phyloP scores from a whole-genome alignment of 306 rosid genomes.

The Dryas alaskensis region DNA sequence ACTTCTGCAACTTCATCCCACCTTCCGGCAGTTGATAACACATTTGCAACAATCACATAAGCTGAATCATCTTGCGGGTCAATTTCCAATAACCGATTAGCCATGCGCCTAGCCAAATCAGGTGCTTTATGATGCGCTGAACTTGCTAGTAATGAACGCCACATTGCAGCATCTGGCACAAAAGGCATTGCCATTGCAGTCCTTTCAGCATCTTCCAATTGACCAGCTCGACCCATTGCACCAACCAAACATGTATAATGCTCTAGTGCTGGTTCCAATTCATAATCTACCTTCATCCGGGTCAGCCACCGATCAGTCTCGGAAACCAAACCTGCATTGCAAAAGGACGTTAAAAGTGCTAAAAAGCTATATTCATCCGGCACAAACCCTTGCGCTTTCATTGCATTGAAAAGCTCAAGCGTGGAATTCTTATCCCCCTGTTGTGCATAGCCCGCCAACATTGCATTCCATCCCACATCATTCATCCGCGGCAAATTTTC shows the following conservation, averaged over 20 bases:
- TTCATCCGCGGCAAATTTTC: slow-evolving; percentile 45
- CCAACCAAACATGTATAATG: slow-evolving; percentile 90
- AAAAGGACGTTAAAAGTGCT: slow-evolving; percentile 54
- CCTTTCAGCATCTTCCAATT: slow-evolving; percentile 61
- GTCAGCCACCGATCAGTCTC: slow-evolving; percentile 63
- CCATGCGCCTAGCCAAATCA: slow-evolving; percentile 62
- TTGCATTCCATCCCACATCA: slow-evolving; percentile 72
- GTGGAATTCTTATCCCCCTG: slow-evolving; percentile 58
- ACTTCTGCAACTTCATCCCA: slow-evolving; percentile 84
- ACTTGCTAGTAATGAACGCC: slow-evolving; percentile 76
- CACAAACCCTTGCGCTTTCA: slow-evolving; percentile 45
- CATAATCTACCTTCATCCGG: slow-evolving; percentile 53
- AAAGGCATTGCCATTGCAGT: slow-evolving; percentile 63
- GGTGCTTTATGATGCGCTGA: slow-evolving; percentile 61
- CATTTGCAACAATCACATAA: slow-evolving; percentile 67
- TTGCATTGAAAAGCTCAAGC: slow-evolving; percentile 39
- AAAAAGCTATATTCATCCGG: slow-evolving; percentile 77
- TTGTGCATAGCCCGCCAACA: slow-evolving; percentile 78
- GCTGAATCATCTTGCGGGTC: slow-evolving; percentile 73
- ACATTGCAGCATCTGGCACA: slow-evolving; percentile 76
- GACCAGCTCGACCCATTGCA: slow-evolving; percentile 70
- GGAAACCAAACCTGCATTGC: slow-evolving; percentile 58
- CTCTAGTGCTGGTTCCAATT: slow-evolving; percentile 62
- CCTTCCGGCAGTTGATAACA: slow-evolving; percentile 56
- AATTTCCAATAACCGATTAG: slow-evolving; percentile 58